phyloP scores from a whole-genome alignment of 768 basidiomycete genomes.

The Jaapia argillacea region DNA sequence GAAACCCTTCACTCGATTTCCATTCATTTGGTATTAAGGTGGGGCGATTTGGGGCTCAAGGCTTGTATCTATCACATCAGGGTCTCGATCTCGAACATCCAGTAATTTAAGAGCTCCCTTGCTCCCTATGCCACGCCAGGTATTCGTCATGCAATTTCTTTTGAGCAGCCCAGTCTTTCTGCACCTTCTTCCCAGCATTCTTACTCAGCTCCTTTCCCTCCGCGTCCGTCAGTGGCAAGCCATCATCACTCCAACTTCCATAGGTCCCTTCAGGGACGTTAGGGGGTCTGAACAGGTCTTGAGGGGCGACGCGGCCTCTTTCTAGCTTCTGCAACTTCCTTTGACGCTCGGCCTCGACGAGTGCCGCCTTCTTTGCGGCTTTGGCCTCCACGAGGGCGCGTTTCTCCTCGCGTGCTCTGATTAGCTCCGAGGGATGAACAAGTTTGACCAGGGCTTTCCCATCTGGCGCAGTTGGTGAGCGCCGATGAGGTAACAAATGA shows the following conservation, averaged over 20 bases:
- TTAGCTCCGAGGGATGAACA: constrained; percentile 71
- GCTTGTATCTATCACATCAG: no score
- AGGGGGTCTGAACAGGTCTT: constrained; percentile 79
- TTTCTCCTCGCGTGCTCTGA: constrained; percentile 85
- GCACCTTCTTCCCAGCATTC: constrained; percentile 63
- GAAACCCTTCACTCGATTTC: no score
- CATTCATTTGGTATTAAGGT: no score
- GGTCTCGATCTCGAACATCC: neutral
- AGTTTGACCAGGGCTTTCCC: constrained; percentile 94
- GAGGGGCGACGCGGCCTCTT: constrained; percentile 66
- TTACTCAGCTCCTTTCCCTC: constrained; percentile 84
- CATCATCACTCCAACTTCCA: constrained; percentile 74
- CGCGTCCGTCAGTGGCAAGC: constrained; percentile 77
- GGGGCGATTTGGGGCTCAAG: no score
- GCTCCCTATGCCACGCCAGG: constrained; percentile 35
- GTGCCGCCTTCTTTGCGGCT: constrained; percentile 66
- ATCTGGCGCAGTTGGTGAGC: constrained; percentile 48
- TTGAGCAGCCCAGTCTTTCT: constrained; percentile 67
- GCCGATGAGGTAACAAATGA: neutral
- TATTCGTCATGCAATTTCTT: constrained; percentile 76
- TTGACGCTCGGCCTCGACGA: constrained; percentile 50
- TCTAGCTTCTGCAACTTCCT: constrained; percentile 76
- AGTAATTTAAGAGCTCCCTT: constrained; percentile 2
- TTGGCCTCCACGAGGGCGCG: constrained; percentile 65
- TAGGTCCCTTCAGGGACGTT: constrained; percentile 66